Evolutionary conservation across 768 basidiomycete species (phyloP), one percentile per base, ranked within the genome.

Genomic region (Boletus vermiculosoides): DNA sequence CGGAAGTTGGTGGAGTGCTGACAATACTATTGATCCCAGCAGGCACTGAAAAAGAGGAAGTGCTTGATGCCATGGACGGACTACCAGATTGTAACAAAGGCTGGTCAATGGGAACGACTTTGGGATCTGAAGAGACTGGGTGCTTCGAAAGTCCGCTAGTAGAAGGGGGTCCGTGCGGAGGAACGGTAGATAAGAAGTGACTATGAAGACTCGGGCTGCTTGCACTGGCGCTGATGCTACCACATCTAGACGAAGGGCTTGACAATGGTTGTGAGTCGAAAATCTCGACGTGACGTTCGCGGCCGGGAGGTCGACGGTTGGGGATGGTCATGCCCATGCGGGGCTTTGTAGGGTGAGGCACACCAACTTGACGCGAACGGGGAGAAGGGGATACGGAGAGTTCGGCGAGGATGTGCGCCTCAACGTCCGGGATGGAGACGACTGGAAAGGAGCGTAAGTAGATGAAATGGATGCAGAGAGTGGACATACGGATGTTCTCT

Each of bases 401-500:
- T 70, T 92, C 87, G 28, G 78, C 78, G 60, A 81, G 75, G 54
- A 92, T 91, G 66, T 90, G 87, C 5, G 78, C 70, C 71, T 92
- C 88, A 41, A 90, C 79, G 61, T 92, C 85, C n/a, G 88, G 89
- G 61, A 92, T 90, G 50, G 86, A 83, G 60, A 92, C 88, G 73
- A 92, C 89, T 92, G 74, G 55, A 36, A 48, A 45, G 57, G 36
- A 50, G 51, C 0, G 39, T 60, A 15, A 57, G 58, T 39, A 57
- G 59, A 45, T 18, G 50, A 65, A 64, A 45, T 56, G 45, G 53
- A 39, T 39, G 48, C 58, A 65, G 62, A 70, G 57, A 73, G 54
- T 63, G 63, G 57, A 79, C 92, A 78, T 68, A 95, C 94, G 77
- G 57, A 97, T 93, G 69, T 97, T 97, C 79, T 97, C 94, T 54